Conservation (phyloP, 2,329 filamentous ascomycete genomes). For the Rhexocercosporidium sp. region DNA sequence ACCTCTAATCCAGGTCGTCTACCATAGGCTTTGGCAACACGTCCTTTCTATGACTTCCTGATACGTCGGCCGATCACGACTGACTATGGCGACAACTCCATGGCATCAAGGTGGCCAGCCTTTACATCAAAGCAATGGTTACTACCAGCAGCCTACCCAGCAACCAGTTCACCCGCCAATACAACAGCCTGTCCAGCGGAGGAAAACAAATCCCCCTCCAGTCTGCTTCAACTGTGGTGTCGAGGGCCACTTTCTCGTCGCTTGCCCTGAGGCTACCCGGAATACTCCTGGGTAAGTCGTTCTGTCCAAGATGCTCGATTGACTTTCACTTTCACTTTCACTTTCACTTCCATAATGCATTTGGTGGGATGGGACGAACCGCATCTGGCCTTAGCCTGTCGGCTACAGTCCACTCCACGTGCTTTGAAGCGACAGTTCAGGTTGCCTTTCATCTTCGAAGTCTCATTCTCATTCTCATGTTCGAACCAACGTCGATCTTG, state of each 20-base stretch:
- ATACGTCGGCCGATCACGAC: constrained; percentile 1
- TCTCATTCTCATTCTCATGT: neutral
- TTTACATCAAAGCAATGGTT: constrained; percentile 23
- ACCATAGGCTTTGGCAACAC: neutral
- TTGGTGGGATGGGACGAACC: neutral
- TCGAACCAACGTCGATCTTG: neutral
- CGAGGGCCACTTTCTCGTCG: constrained; percentile 57
- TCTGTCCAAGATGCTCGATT: neutral
- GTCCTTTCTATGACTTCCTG: constrained; percentile 27
- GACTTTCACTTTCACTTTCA: neutral
- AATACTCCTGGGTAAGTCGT: constrained; percentile 55
- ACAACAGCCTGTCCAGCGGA: constrained; percentile 19
- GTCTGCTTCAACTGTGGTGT: constrained; percentile 61
- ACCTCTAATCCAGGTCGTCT: neutral
- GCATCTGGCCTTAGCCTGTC: neutral
- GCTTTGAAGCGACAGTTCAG: neutral
- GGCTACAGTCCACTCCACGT: neutral
- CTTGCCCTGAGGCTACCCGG: constrained; percentile 57
- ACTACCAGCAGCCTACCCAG: constrained; percentile 12
- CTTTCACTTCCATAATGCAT: neutral
- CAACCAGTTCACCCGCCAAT: constrained; percentile 13
- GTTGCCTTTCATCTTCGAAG: neutral
- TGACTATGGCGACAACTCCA: constrained; percentile 31
- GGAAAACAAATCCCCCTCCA: constrained; percentile 38
- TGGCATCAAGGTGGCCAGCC: constrained; percentile 35